These are phyloP conservation scores for Teratosphaeria viscida DNA, from an alignment of 2,329 filamentous ascomycete species.

Conservation along the genomic window DNA sequence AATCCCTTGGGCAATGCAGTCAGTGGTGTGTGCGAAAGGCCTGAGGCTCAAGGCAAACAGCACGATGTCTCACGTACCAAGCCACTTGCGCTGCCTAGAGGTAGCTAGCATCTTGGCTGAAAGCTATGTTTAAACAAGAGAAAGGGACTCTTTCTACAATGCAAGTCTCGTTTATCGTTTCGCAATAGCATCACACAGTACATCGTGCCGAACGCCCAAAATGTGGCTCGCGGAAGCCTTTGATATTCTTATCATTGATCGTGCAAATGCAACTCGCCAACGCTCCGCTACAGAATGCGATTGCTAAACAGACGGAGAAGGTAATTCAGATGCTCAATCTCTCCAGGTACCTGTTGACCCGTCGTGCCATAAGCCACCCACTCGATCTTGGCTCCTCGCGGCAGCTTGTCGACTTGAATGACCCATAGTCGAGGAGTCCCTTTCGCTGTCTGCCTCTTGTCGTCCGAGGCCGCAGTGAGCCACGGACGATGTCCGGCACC, in stretches of 20 bases:
- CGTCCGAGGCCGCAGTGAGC: slow-evolving; percentile 11
- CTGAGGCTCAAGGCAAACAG: not conserved
- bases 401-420: slow-evolving; percentile 66
- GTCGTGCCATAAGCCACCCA: slow-evolving; percentile 43
- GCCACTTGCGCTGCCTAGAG: not conserved
- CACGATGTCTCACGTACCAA: not conserved
- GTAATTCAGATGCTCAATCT: slow-evolving; percentile 10
- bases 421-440: slow-evolving; percentile 57
- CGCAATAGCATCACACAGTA: not conserved
- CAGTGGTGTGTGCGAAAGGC: not conserved
- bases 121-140: not conserved
- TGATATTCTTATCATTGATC: too few relatives aligned
- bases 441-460: not conserved
- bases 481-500: slow-evolving; percentile 20
- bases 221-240: not conserved
- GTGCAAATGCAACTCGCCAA: not conserved
- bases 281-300: slow-evolving; percentile 2
- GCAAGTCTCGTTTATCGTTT: too few relatives aligned
- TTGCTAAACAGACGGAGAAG: slow-evolving; percentile 10
- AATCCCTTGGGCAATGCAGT: too few relatives aligned
- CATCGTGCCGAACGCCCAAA: not conserved
- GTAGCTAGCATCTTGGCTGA: not conserved
- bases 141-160: too few relatives aligned
- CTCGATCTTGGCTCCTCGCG: slow-evolving; percentile 64
- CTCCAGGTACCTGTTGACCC: not conserved